A percentile compares a stretch with the other conserved stretches of the same genome.
Conservation (phyloP, 2,329 filamentous ascomycete species). For the Phaeosphaeriaceae sp. region DNA sequence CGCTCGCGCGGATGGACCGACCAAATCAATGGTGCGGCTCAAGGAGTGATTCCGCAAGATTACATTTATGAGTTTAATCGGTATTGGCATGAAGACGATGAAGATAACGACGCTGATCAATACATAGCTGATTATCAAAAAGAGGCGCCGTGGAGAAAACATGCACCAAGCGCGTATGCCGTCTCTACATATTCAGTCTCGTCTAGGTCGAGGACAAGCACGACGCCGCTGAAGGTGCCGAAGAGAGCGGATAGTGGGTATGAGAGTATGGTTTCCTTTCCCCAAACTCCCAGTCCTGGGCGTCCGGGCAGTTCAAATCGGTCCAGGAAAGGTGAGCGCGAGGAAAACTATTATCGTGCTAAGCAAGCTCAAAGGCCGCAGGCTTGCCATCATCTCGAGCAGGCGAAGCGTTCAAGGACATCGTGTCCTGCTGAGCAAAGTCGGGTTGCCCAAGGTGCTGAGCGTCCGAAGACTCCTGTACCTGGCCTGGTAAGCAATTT, state of each 20-base stretch:
- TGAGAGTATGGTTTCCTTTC: not conserved
- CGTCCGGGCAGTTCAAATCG: not conserved
- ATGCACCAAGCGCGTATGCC: not conserved
- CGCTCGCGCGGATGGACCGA: not conserved
- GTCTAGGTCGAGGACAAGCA: too few relatives aligned
- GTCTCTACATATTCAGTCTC: not conserved
- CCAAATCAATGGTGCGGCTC: not conserved
- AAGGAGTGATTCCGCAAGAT: slow-evolving; percentile 9
- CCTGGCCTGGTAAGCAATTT: not conserved
- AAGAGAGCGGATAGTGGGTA: slow-evolving; percentile 1
- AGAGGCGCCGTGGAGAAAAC: not conserved
- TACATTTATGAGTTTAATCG: slow-evolving; percentile 25
- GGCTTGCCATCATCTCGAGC: not conserved
- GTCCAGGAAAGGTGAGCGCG: not conserved
- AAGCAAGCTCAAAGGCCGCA: not conserved
- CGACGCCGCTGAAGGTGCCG: not conserved
- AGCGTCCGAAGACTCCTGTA: not conserved
- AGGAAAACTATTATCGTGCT: not conserved
- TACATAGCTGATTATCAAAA: not conserved
- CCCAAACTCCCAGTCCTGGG: not conserved
- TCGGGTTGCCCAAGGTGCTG: not conserved
- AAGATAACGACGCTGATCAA: slow-evolving; percentile 5
- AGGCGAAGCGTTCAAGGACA: not conserved
- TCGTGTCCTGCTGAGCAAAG: not conserved
- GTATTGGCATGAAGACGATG: slow-evolving; percentile 18